Base-by-base conservation (phyloP, 148 eudicot species). In the Dysphania ambrosioides region DNA sequence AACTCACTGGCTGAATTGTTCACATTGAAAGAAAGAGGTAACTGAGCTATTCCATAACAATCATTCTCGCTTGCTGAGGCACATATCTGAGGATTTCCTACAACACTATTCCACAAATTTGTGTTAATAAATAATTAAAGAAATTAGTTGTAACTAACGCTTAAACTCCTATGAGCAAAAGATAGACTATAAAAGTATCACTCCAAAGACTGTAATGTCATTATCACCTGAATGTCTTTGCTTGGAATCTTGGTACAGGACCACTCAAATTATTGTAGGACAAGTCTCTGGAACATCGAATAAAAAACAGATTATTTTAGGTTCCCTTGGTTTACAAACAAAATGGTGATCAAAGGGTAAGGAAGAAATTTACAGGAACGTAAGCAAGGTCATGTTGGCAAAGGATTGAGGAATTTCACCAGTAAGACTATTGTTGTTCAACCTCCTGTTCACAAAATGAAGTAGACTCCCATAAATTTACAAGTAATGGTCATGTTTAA, bases 191-290 rank as follows among this genome's bases (percentile, higher is more conserved):
- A 67, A 13, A 38, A 18, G 38, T 3, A 41, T 15, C 51, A 69
- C n/a, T n/a, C n/a, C n/a, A n/a, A n/a, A n/a, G n/a, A n/a, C 30
- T 63, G 44, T 21, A 27, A 40, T 31, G 72, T 70, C 71, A 67
- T 64, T 67, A 86, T 80, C 73, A 95, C 98, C 83, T 95, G 87
- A 90, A 88, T 77, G 96, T 88, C 81, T 90, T 95, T 29, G 92
- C 89, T 68, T 75, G 84, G 81, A 91, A 82, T 76, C 85, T 84
- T 74, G 98, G 97, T 26, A 92, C 88, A 69, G 98, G 97, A 71
- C 91, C 98, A 80, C 88, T 95, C 84, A 95, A 81, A 83, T 92
- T 86, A 74, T 95, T 95, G 88, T 83, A 88, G 79, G 97, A 90
- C 84, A 95, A 75, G 82, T 95, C 98, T 83, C 98, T 95, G 73